Evolutionary conservation across 345 rosid genomes (phyloP).

Genomic region (Corchorus olitorius): DNA sequence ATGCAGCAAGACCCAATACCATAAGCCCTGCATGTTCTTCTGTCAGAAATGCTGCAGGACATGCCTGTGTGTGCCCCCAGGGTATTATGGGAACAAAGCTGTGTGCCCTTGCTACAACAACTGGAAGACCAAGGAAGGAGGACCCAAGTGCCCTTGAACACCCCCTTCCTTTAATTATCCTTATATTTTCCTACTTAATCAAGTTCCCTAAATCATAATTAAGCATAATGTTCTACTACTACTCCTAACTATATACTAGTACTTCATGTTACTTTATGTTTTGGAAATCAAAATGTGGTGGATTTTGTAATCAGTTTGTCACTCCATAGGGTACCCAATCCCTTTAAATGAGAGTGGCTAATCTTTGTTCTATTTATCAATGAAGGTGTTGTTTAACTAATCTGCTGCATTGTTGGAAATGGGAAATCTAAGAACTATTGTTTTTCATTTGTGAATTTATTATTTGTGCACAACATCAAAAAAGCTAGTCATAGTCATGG

Average conservation of each 20-base stretch:
- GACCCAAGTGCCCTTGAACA: constrained; percentile 70
- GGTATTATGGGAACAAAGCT: constrained; percentile 56
- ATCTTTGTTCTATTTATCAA: constrained; percentile 21
- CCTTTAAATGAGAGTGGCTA: constrained; percentile 40
- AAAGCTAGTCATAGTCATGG: background rate
- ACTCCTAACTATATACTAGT: constrained; percentile 2
- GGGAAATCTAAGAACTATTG: background rate
- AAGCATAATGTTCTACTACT: background rate
- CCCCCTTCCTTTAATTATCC: background rate
- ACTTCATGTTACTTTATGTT: background rate
- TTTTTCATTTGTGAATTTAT: background rate
- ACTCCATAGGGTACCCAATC: constrained; percentile 24
- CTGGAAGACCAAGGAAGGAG: constrained; percentile 74
- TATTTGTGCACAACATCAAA: background rate
- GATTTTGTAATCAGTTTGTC: constrained; percentile 10
- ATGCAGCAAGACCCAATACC: constrained; percentile 55
- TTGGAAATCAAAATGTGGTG: background rate
- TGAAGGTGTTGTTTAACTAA: constrained; percentile 17
- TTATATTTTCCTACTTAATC: background rate
- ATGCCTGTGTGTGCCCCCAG: constrained; percentile 84
- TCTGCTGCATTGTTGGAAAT: background rate
- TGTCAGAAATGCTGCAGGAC: constrained; percentile 72
- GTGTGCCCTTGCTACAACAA: constrained; percentile 81
- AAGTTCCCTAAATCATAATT: background rate
- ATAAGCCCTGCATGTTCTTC: constrained; percentile 60